Evolutionary conservation across 768 basidiomycete genomes (phyloP), one percentile per base, ranked within the genome.

Genomic region (Mycena latifolia): DNA sequence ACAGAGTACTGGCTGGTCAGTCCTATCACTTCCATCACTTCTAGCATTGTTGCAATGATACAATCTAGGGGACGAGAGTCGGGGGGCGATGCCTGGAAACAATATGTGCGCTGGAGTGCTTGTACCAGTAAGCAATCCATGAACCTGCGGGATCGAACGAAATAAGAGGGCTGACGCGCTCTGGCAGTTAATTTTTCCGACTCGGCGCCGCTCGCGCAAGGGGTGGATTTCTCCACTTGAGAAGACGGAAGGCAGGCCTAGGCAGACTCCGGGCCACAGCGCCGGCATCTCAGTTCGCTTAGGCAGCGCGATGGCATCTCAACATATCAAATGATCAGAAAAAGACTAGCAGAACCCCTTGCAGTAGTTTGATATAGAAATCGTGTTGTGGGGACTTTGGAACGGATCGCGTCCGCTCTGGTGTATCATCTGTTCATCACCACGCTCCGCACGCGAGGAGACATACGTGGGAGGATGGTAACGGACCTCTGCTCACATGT

Each of bases 51-150:
- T 69, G 46, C 62, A 51, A 62, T 66, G 66, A 69, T 70, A 63
- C 62, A 60, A 41, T 60, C 69, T 73, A 92, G 92, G 95, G 97
- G 97, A 22, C 89, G 97, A 53, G 97, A 99, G 81, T 95, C 94
- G 9, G 97, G 97, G 41, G 96, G 96, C 56, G 97, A 98, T 78
- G 92, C 96, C n/a, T 99, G 97, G 97, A 96, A 96, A 77, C 94
- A 97, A 77, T 96, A 96, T 71, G 92, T 96, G 43, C 88, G 94
- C 55, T 96, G 93, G 93, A 91, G 91, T 77, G 88, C 92, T 50
- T 96, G 94, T 77, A 98, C 96, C 14, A 81, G 86, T 86, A 73
- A 54, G 83, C 76, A 17, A n/a, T n/a, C n/a, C n/a, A n/a, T n/a
- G n/a, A n/a, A n/a, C n/a, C n/a, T n/a, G n/a, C 5, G 10, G 37